Conservation (phyloP, 1,139 yeast genomes). For the Zhuliangozyma blackwelliae region DNA sequence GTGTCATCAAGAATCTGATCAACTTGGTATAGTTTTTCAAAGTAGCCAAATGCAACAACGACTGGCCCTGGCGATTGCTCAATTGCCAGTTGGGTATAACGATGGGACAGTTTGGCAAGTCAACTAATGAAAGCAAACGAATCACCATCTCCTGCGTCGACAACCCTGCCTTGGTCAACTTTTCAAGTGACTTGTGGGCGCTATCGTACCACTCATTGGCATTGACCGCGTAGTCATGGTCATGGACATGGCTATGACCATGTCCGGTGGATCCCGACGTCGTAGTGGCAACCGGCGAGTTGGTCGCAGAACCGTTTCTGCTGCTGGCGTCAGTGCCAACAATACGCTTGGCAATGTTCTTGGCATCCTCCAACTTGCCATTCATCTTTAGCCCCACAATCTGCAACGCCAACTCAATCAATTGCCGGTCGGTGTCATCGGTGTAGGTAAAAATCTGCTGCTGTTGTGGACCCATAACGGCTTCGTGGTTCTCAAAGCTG, state of each 20-base stretch:
- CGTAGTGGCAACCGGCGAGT: conserved; percentile 5
- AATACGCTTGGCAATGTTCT: conserved; percentile 81
- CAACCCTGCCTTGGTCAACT: conserved; percentile 42
- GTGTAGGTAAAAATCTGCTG: conserved; percentile 77
- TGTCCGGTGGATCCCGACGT: conserved; percentile 3
- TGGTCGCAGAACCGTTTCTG: conserved; percentile 6
- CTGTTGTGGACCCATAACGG: conserved; percentile 32
- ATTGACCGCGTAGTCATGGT: background rate
- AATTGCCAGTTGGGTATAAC: conserved; percentile 74
- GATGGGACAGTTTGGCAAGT: conserved; percentile 58
- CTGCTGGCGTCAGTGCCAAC: conserved; percentile 52
- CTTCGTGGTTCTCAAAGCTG: conserved; percentile 56
- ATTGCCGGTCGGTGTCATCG: conserved; percentile 89
- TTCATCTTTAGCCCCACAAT: conserved; percentile 94
- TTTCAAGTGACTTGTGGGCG: conserved; percentile 46
- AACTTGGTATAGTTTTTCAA: conserved; percentile 65
- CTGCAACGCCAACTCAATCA: conserved; percentile 87
- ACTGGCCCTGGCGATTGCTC: conserved; percentile 78
- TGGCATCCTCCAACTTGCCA: conserved; percentile 89
- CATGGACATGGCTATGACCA: conserved; percentile 9
- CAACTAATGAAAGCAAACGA: conserved; percentile 60
- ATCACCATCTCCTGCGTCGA: conserved; percentile 58
- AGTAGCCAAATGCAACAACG: conserved; percentile 80
- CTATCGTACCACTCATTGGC: conserved; percentile 46
- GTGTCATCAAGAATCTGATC: conserved; percentile 59